A percentile compares a stretch with the other conserved stretches of the same genome.
Evolutionary conservation across 306 rosid species (phyloP).

Genomic region (Alnus rubra): DNA sequence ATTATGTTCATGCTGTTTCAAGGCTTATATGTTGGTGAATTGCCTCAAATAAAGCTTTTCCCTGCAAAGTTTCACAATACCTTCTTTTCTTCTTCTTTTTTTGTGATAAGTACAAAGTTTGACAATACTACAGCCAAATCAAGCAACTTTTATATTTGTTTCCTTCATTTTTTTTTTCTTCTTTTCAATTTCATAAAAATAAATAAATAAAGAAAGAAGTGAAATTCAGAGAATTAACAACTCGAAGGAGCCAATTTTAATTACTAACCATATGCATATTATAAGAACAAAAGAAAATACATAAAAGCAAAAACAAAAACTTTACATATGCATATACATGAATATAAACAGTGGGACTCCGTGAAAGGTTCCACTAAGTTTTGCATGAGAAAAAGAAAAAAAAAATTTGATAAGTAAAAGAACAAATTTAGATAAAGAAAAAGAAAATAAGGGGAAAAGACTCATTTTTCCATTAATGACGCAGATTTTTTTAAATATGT

Average conservation of each 20-base stretch:
- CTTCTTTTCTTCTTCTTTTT: too few relatives aligned
- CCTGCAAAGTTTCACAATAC: too few relatives aligned
- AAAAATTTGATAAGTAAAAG: too few relatives aligned
- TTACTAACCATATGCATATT: not conserved
- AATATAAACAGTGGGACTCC: not conserved
- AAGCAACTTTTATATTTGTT: not conserved
- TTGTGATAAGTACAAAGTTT: too few relatives aligned
- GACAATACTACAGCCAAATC: not conserved
- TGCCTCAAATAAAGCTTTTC: not conserved
- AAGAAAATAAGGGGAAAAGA: too few relatives aligned
- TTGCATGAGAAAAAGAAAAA: too few relatives aligned
- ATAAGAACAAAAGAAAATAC: not conserved
- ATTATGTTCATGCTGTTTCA: not conserved
- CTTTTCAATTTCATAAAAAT: not conserved
- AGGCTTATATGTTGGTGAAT: not conserved
- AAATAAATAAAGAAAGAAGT: not conserved
- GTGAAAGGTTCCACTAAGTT: not conserved
- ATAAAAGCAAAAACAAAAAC: not conserved
- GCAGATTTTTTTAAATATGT: not conserved
- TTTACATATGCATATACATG: not conserved
- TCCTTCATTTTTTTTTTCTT: not conserved
- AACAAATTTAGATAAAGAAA: too few relatives aligned
- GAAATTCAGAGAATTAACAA: not conserved
- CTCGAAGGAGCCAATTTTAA: not conserved
- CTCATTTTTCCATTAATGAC: not conserved